A percentile compares a stretch with the other conserved stretches of the same genome.
Evolutionary conservation across 345 rosid species (phyloP).

Genomic region (Eucalyptus sp.): DNA sequence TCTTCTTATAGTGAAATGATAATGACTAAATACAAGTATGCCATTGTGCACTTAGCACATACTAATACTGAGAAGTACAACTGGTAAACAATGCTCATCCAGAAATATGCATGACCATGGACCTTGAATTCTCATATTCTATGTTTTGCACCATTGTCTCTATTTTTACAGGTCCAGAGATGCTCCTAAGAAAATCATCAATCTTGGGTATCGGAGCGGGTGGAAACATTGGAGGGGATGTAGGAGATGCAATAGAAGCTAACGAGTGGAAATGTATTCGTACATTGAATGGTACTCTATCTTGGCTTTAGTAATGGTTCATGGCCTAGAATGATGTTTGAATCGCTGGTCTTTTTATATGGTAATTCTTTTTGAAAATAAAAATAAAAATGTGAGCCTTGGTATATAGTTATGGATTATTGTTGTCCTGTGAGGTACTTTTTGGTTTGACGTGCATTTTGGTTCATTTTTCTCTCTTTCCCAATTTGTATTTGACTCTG

Average conservation of each 20-base stretch:
- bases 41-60: not conserved
- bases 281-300: constrained; percentile 53
- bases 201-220: constrained; percentile 26
- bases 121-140: not conserved
- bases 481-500: not conserved
- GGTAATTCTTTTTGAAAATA: not conserved
- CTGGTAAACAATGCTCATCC: not conserved
- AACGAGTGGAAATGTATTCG: constrained; percentile 90
- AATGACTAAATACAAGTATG: not conserved
- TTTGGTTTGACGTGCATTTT: not conserved
- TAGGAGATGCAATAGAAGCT: constrained; percentile 83
- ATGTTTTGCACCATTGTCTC: not conserved
- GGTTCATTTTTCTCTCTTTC: not conserved
- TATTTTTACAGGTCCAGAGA: constrained; percentile 61
- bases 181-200: constrained; percentile 69
- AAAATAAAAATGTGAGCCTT: not conserved
- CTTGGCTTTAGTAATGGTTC: not conserved
- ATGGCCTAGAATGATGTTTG: not conserved
- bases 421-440: not conserved
- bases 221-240: constrained; percentile 50
- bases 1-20: not conserved
- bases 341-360: not conserved
- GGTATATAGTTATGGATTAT: not conserved
- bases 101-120: not conserved
- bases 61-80: not conserved